Evolutionary conservation across 768 basidiomycete species (phyloP).

Genomic region (Tricholoma terreum): DNA sequence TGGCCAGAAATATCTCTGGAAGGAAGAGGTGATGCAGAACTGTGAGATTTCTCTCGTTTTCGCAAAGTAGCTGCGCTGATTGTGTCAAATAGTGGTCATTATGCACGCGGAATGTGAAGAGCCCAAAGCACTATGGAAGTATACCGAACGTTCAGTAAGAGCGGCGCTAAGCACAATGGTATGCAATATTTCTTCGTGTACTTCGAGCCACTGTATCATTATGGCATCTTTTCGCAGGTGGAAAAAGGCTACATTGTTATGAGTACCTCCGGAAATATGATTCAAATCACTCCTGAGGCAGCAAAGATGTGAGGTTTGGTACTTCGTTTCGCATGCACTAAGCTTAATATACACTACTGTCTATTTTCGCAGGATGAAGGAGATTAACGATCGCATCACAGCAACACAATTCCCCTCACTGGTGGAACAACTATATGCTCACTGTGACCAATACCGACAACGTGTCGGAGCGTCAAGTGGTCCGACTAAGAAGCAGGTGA

Average conservation of each 20-base stretch:
- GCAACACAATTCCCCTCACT: neutral
- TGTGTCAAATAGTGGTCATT: neutral
- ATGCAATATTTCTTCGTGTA: neutral
- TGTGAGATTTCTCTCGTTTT: neutral
- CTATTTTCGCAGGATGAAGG: neutral
- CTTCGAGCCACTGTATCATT: neutral
- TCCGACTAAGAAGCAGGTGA: constrained; percentile 5
- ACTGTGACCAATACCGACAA: constrained; percentile 12
- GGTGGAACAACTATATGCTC: neutral
- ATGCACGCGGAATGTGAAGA: constrained; percentile 1
- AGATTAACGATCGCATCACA: neutral
- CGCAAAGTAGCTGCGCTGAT: neutral
- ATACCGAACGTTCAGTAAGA: neutral
- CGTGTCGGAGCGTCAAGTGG: neutral
- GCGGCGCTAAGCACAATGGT: neutral
- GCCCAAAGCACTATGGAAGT: neutral
- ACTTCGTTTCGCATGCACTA: no score
- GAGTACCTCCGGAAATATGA: neutral
- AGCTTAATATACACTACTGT: neutral
- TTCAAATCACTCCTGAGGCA: neutral
- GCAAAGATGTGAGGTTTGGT: neutral
- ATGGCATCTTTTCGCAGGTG: neutral
- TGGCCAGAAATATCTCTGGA: neutral
- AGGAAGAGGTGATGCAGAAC: neutral
- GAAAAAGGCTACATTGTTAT: neutral